These are phyloP conservation scores for Mycena metata DNA, from an alignment of 768 basidiomycete genomes.

Conservation along the genomic window DNA sequence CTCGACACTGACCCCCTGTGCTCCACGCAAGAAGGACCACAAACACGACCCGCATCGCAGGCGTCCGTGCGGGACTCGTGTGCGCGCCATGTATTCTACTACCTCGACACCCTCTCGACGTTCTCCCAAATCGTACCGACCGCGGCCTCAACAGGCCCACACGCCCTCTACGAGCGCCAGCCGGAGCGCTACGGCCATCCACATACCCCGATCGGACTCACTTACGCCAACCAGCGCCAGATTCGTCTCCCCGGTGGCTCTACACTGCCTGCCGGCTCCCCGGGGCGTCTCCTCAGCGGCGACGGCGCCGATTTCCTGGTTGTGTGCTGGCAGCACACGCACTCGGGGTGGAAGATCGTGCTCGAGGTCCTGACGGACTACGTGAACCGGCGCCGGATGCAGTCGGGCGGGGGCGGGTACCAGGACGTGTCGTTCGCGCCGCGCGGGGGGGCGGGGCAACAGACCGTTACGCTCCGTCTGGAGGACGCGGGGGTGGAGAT, in stretches of 20 bases:
- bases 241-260: slow-evolving; percentile 84
- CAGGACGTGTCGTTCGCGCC: slow-evolving; percentile 69
- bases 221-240: slow-evolving; percentile 75
- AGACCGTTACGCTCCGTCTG: slow-evolving; percentile 61
- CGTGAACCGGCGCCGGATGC: slow-evolving; percentile 68
- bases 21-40: slow-evolving; percentile 49
- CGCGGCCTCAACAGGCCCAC: slow-evolving; percentile 71
- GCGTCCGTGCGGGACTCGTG: slow-evolving; percentile 70
- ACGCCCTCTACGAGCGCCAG: slow-evolving; percentile 79
- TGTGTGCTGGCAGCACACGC: slow-evolving; percentile 83
- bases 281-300: slow-evolving; percentile 78
- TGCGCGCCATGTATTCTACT: slow-evolving; percentile 79
- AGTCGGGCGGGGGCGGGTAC: slow-evolving; percentile 58
- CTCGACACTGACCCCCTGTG: slow-evolving; percentile 80
- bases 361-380: slow-evolving; percentile 87
- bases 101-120: slow-evolving; percentile 77
- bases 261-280: slow-evolving; percentile 73
- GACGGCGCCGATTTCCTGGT: slow-evolving; percentile 79
- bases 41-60: slow-evolving; percentile 33
- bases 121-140: slow-evolving; percentile 82
- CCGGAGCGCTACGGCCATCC: slow-evolving; percentile 71
- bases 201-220: slow-evolving; percentile 61
- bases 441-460: slow-evolving; percentile 50
- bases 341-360: slow-evolving; percentile 90
- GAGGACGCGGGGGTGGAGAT: slow-evolving; percentile 83